Base-by-base conservation (phyloP, 148 eudicot genomes). In the Silene latifolia region DNA sequence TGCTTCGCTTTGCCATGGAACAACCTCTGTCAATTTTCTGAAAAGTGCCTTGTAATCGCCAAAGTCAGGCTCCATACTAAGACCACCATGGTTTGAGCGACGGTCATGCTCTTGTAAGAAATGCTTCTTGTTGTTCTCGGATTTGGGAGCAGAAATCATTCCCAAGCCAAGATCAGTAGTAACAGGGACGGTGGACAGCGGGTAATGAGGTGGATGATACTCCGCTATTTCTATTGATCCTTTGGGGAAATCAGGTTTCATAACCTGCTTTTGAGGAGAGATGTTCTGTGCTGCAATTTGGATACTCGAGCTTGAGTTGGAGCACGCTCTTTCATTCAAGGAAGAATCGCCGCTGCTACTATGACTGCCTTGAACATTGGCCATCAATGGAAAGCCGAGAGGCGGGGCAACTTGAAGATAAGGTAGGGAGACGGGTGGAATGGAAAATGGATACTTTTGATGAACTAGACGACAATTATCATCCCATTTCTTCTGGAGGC, bases 131-230 rank as follows among this genome's bases (percentile, higher is more conserved):
- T 11, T 81, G 65, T 84, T 81, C 46, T 74, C 78, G 12, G 29
- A 42, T 65, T 77, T 63, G 25, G 83, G 67, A 48, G 82, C 78
- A 71, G 77, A 83, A 39, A 85, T 73, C 19, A 83, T 80, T 79
- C 95, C 97, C 78, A 90, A 78, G 27, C 90, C 92, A 80, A 92
- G 79, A 79, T 92, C 91, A 69, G 95, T 90, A 78, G 91, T 85
- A 42, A 92, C 90, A 69, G 91, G 79, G 81, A 72, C 72, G 19
- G 82, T 74, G 11, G 85, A 71, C 54, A 80, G 29, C 18, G 82
- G 72, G 39, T 63, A 76, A 12, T 57, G 79, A 29, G 48, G 60
- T 46, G 72, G 27, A 57, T 47, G 75, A 65, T 69, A 42, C 20
- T 39, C 75, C 15, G 82, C 54, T 20, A 76, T 58, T 78, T 74